Conservation (phyloP, 441 rosid genomes). For the Manihot esculenta region DNA sequence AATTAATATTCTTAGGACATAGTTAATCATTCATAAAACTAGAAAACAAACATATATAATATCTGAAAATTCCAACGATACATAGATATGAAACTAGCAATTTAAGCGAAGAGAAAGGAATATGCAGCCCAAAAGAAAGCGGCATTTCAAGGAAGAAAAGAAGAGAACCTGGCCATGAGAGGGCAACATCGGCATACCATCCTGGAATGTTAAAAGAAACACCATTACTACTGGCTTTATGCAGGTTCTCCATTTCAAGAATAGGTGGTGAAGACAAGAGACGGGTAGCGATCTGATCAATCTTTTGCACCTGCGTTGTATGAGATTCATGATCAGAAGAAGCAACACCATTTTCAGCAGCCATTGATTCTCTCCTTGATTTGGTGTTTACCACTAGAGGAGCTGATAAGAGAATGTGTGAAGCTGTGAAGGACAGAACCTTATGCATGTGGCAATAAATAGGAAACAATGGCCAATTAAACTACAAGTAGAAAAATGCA, state of each 20-base stretch:
- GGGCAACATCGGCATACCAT: conserved; percentile 43
- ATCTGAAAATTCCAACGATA: too few species aligned
- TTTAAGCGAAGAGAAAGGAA: not conserved
- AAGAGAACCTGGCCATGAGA: conserved; percentile 42
- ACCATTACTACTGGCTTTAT: not conserved
- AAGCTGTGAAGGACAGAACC: conserved; percentile 1
- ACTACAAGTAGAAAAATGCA: not conserved
- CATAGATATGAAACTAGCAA: not conserved
- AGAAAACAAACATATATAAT: too few species aligned
- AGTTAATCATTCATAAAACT: too few species aligned
- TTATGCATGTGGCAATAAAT: conserved; percentile 3
- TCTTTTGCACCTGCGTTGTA: not conserved
- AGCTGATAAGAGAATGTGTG: not conserved
- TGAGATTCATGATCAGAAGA: not conserved
- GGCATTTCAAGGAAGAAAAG: not conserved
- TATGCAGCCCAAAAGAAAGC: not conserved
- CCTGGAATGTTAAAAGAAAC: conserved; percentile 26
- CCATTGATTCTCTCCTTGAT: conserved; percentile 3
- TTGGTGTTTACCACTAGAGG: not conserved
- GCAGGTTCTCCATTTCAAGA: conserved; percentile 3
- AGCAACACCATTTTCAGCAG: not conserved
- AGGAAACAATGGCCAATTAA: not conserved
- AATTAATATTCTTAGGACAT: too few species aligned
- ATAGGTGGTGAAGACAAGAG: too few species aligned
- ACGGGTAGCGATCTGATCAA: not conserved